Conservation (phyloP, 2,329 filamentous ascomycete genomes). For the Raffaelea deltoideospora region DNA sequence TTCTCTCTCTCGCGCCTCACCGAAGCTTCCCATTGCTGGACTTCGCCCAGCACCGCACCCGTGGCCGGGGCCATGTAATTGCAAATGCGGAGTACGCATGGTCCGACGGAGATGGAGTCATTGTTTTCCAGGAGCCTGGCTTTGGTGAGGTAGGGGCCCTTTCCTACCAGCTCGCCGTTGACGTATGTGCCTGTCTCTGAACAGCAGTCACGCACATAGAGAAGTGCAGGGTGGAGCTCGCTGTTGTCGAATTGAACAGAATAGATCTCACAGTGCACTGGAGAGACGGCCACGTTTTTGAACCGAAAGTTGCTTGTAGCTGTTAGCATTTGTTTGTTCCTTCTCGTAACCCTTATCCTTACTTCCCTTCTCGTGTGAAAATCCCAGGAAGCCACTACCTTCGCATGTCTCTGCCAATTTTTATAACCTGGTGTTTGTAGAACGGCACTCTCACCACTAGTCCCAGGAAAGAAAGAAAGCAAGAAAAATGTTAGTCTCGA, state of each 20-base stretch:
- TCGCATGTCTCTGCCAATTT: constrained; percentile 14
- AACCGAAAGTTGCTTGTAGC: constrained; percentile 22
- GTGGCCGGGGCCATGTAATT: constrained; percentile 10
- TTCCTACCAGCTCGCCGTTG: constrained; percentile 28
- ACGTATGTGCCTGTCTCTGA: constrained; percentile 39
- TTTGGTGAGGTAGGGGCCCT: constrained; percentile 18
- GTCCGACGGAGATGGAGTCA: constrained; percentile 28
- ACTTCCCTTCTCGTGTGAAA: no score
- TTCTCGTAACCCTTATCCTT: no score
- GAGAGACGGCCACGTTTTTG: constrained; percentile 27
- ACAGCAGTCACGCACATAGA: constrained; percentile 41
- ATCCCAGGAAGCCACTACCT: constrained; percentile 10
- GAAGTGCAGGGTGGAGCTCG: constrained; percentile 12
- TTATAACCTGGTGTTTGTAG: constrained; percentile 6
- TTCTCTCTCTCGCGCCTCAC: no score
- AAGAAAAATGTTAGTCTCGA: neutral
- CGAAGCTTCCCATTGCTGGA: constrained; percentile 19
- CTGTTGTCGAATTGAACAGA: constrained; percentile 31
- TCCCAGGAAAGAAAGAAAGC: neutral
- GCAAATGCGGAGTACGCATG: constrained; percentile 20
- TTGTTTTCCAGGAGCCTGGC: constrained; percentile 33
- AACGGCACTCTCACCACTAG: constrained; percentile 8
- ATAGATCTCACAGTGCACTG: constrained; percentile 40
- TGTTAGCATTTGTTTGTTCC: neutral
- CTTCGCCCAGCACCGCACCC: constrained; percentile 9